Evolutionary conservation across 495 filamentous ascomycete species (phyloP), one percentile per base, ranked within the genome.

Genomic region (Aspergillus wentii): DNA sequence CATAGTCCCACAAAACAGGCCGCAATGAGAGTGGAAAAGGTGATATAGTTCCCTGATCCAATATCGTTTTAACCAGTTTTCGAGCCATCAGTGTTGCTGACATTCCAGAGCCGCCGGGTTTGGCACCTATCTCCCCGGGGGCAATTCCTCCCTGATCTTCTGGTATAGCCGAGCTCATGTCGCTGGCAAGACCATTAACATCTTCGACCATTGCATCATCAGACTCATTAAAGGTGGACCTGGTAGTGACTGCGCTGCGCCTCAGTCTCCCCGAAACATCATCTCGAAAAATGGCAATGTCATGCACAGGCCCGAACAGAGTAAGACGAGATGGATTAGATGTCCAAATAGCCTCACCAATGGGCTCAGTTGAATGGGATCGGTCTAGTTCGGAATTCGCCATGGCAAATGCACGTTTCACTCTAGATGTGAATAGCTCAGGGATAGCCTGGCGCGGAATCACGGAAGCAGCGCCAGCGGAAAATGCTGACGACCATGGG

Each of bases 1-100:
- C 78, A 61, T 83, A 85, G 59, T 95, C 89, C 92, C 92, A 96
- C 35, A 92, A 72, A 8, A 94, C 74, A 1, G 92, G 92, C 3
- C 92, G 75, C 17, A 72, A 65, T 1, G 76, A 65, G 18, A 86
- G 71, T 0, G 85, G 83, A 62, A 96, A 98, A 1, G 92, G 92
- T 0, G 85, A 81, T 5, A 98, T 66, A 25, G 85, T 82, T 4
- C 86, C 87, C 59, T 98, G 92, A 49, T 95, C 90, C n/a, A 98
- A 71, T 19, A 98, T 54, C 0, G 94, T 94, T 54, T 94, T 94
- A 48, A 89, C 86, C 0, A 96, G 70, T 51, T 86, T 88, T 33
- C 88, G 78, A n/a, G 88, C 85, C 36, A 74, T 69, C 21, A 61
- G 42, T 11, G 75, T 52, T 30, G 83, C 74, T 32, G 74, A 55